These are phyloP conservation scores for Pseudoturritis turrita DNA, from an alignment of 345 rosid genomes.

Conservation along the genomic window DNA sequence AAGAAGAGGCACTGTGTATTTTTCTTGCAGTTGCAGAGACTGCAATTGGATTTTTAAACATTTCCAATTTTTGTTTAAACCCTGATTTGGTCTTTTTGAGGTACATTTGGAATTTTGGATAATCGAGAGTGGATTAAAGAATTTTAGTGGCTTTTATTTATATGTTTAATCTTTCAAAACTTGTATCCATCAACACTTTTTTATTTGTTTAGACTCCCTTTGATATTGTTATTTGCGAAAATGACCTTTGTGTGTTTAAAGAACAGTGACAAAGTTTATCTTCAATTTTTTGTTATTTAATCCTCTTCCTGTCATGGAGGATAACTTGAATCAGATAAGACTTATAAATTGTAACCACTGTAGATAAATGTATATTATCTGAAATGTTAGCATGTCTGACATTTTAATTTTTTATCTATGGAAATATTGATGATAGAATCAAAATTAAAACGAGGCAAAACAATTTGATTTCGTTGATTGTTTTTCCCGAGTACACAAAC, in stretches of 20 bases:
- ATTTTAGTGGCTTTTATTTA: neutral
- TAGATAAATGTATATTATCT: neutral
- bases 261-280: neutral
- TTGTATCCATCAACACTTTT: neutral
- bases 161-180: neutral
- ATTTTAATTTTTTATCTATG: neutral
- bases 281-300: neutral
- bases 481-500: slow-evolving; percentile 14
- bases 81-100: neutral
- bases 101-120: neutral
- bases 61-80: neutral
- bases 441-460: neutral
- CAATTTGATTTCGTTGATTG: slow-evolving; percentile 26
- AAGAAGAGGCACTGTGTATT: neutral
- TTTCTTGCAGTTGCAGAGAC: neutral
- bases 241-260: neutral
- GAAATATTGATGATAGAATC: neutral
- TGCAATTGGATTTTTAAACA: neutral
- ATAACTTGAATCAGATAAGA: neutral
- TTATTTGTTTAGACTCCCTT: neutral
- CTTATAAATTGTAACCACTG: neutral
- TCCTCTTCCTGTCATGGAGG: neutral
- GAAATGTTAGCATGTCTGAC: neutral
- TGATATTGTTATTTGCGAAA: neutral
- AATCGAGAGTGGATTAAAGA: neutral